phyloP scores from a whole-genome alignment of 768 basidiomycete genomes.

The Hirschioporus abietinus region DNA sequence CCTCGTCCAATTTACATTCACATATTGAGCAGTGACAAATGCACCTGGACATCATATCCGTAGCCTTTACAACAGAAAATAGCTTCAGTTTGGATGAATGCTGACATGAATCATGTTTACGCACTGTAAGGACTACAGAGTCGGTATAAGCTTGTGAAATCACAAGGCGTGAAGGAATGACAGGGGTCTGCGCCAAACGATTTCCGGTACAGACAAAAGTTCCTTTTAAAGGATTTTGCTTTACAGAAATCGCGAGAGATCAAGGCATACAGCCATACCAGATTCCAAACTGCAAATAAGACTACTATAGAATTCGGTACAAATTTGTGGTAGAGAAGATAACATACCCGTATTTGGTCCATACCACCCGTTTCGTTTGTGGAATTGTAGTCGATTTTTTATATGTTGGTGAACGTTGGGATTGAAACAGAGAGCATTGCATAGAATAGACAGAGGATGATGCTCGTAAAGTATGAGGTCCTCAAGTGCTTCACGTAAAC shows the following conservation, averaged over 20 bases:
- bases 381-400: neutral
- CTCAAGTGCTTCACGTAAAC: no score
- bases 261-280: neutral
- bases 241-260: neutral
- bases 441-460: neutral
- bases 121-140: neutral
- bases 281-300: neutral
- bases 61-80: neutral
- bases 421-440: neutral
- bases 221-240: neutral
- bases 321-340: neutral
- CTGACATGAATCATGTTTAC: neutral
- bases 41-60: neutral
- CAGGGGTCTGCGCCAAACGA: neutral
- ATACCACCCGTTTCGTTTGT: neutral
- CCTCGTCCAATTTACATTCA: neutral
- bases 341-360: neutral
- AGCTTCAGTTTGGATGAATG: neutral
- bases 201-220: neutral
- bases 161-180: neutral
- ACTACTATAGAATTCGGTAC: neutral
- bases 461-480: neutral
- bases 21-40: neutral
- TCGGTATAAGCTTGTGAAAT: neutral
- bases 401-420: neutral